Evolutionary conservation across 768 basidiomycete species (phyloP), one percentile per base, ranked within the genome.

Genomic region (Favolaschia claudopus): DNA sequence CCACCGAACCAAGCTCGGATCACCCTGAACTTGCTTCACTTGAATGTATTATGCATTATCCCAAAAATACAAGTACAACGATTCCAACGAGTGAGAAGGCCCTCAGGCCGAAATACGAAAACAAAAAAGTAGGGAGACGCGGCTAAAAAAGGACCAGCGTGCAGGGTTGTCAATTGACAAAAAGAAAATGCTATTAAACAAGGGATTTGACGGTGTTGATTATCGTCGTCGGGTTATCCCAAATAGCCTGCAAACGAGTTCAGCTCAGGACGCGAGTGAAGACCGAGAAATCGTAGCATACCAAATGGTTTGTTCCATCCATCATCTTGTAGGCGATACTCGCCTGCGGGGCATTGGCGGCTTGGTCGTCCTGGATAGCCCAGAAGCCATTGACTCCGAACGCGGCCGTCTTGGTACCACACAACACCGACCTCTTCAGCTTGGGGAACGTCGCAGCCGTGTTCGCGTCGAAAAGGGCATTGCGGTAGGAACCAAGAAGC

Each of bases 281-380:
- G 34, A 33, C 1, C 4, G 17, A 36, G 27, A 8, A 48, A 48
- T 5, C 13, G 20, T 13, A 29, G 36, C 69, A 49, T 20, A 71
- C 66, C 27, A 70, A 68, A 43, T 70, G 68, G 36, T 71, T 73
- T 5, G 48, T 29, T 1, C 56, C 68, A 7, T 44, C n/a, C 7
- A 64, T 38, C 2, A 67, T 9, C 14, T 68, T 61, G 31, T 49
- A 64, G 12, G 55, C 55, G 15, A 69, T 42, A 2, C 17, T 13
- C 13, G 22, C 37, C 36, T 42, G 58, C 48, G 15, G 60, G 64
- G 5, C 17, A 14, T 32, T 45, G 48, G 27, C 55, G 54, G 36
- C 47, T 42, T 50, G 49, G 7, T 69, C 67, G 13, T 67, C 58
- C 38, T 73, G 56, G 0, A 66, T 25, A 3, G 45, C 60, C 72